Evolutionary conservation across 2,329 filamentous ascomycete genomes (phyloP), one percentile per base, ranked within the genome.

Genomic region (Fusarium cyanostomum): DNA sequence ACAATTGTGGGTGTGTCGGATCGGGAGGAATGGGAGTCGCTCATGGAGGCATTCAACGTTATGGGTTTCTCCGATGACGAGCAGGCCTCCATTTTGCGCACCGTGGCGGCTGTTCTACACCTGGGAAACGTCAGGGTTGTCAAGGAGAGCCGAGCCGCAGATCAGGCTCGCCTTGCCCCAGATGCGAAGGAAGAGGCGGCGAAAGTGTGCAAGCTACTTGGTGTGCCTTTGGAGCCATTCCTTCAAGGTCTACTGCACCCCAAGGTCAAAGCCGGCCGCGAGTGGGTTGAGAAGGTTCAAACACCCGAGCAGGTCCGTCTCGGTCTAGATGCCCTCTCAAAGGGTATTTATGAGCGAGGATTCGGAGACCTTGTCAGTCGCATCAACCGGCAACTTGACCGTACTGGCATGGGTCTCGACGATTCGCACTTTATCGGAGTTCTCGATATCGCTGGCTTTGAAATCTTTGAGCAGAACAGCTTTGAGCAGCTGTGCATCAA

Each of bases 401-500:
- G 92, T n/a, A 90, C 88, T 37, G 91, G 92, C 4, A 86, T 92
- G 77, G 89, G 90, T 9, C 83, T 89, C 73, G 94, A 99, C 58
- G 94, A 98, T 73, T 94, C 92, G 2, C 90, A 92, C 71, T 99
- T 99, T 78, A 99, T 99, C 67, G 95, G 95, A 51, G 95, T 99
- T 8, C 88, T 99, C 37, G 95, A 99, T 86, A 99, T 99, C 77
- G 96, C 96, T 64, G 95, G 95, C 59, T 99, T 99, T 77, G 95
- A 99, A 74, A 99, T 99, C 57, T 99, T 99, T 71, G 94, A 99
- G 69, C 87, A 92, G 72, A 99, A 99, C 81, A 97, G 94, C 81
- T 99, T 99, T 72, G 95, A 99, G 76, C 95, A 99, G 77, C 85
- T 99, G 7, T 99, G 95, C 81, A 99, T 99, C 84, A 99, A 99